Percentiles rank a stretch among this genome's conserved stretches.
These are phyloP conservation scores for Acorus gramineus DNA, from an alignment of 106 monocot genomes.

Conservation along the genomic window DNA sequence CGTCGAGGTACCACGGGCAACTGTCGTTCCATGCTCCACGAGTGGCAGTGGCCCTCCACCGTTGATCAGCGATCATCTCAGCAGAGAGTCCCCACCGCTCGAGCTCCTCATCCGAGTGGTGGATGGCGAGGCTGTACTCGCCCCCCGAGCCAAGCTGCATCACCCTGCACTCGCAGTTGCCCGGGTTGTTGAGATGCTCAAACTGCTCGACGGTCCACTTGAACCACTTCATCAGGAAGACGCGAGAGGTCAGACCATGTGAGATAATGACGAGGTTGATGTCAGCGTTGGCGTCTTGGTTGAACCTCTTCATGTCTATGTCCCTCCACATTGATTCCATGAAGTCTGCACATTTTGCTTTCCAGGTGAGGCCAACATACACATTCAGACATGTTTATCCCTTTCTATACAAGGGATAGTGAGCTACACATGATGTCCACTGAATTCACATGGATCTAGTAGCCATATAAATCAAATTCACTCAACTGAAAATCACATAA, in stretches of 20 bases:
- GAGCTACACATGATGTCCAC: no score
- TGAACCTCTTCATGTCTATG: conserved; percentile 78
- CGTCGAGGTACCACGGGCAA: conserved; percentile 22
- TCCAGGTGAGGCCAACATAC: no score
- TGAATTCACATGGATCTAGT: no score
- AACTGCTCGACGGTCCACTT: conserved; percentile 98
- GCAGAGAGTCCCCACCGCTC: conserved; percentile 72
- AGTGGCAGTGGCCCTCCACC: conserved; percentile 50
- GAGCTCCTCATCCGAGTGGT: conserved; percentile 70
- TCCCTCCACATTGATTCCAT: conserved; percentile 94
- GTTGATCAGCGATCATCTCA: conserved; percentile 85
- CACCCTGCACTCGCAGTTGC: conserved; percentile 82
- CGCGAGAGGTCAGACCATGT: conserved; percentile 75
- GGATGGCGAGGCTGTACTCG: conserved; percentile 80
- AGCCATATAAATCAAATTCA: no score
- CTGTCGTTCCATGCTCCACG: conserved; percentile 44
- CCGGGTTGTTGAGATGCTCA: conserved; percentile 73
- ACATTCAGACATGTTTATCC: no score
- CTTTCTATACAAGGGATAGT: no score
- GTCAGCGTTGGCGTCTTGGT: conserved; percentile 45
- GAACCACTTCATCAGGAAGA: conserved; percentile 99
- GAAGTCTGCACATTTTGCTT: conserved; percentile 38
- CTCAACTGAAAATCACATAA: no score
- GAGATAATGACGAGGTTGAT: conserved; percentile 80
- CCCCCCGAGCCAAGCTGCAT: conserved; percentile 76